Base-by-base conservation (phyloP, 768 basidiomycete species). In the Calocera viscosa region DNA sequence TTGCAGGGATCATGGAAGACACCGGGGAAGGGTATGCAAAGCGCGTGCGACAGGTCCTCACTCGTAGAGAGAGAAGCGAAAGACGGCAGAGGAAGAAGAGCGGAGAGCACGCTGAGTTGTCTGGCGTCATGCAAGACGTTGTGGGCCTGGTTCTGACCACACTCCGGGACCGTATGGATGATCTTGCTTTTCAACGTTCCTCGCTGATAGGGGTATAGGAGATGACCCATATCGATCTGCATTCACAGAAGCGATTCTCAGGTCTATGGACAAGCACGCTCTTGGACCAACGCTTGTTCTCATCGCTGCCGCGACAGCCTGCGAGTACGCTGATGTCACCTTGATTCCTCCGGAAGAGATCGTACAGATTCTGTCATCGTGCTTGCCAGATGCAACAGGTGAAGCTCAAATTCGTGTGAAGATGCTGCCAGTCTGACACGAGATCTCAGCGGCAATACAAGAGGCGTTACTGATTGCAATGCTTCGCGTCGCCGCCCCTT, bases 391-490 rank as follows among this genome's bases (percentile, higher is more conserved):
- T 70, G 71, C 79, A 64, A 72, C 86, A 86, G 69, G 72, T 83
- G 28, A 26, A 0, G 26, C 64, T 65, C 16, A 26, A 63, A 72
- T 73, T 43, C 47, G 68, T 69, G 22, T 38, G 64, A 53, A 47
- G 66, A 65, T 30, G n/a, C 47, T 5, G 40, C 11, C 32, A 38
- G 28, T 65, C 14, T 34, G 12, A 49, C 19, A 5, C 43, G n/a
- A 34, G 63, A 24, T 53, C 17, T 26, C 68, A 91, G 90, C 82
- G 35, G 78, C 86, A 32, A 82, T 91, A 8, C 87, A 89, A 72
- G 90, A 93, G 67, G 84, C 84, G 2, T 84, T 84, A 68, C 75
- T 93, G 33, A 73, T 91, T 34, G 80, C 86, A 1, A 88, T 92
- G 86, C 75, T 91, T 38, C 81, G 89, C 65, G 69, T 90, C 33